Evolutionary conservation across 208 protist species (phyloP).

Genomic region (Vickermania ingenoplastis): DNA sequence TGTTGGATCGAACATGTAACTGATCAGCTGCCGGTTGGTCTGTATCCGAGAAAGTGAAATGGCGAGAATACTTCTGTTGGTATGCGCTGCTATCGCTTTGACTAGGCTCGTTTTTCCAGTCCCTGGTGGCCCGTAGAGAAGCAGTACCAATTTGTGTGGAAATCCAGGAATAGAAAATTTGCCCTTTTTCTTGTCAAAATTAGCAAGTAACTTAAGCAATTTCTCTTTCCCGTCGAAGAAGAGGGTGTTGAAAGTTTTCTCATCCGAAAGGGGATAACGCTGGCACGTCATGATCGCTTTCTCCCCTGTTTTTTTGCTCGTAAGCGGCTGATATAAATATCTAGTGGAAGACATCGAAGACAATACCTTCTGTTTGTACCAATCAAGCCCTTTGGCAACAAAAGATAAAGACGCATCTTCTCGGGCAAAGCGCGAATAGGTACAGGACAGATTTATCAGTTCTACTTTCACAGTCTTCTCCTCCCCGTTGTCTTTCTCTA

Average conservation of each 20-base stretch:
- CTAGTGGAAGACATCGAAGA: conserved; percentile 16
- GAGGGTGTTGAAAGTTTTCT: conserved; percentile 85
- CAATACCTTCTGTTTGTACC: conserved; percentile 38
- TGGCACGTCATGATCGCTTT: conserved; percentile 29
- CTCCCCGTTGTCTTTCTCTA: conserved; percentile 13
- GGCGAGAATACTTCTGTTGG: conserved; percentile 67
- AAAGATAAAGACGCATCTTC: conserved; percentile 16
- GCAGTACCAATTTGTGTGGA: conserved; percentile 79
- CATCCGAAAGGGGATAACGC: conserved; percentile 57
- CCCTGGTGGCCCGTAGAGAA: conserved; percentile 91
- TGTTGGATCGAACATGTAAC: conserved; percentile 73
- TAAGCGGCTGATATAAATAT: conserved; percentile 59
- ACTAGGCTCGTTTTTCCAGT: conserved; percentile 93
- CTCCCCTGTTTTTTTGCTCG: conserved; percentile 3
- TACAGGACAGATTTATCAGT: neutral
- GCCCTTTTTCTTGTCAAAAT: conserved; percentile 69
- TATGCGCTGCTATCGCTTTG: conserved; percentile 81
- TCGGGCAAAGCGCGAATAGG: conserved; percentile 2
- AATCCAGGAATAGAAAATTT: conserved; percentile 83
- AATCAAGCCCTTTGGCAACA: conserved; percentile 21
- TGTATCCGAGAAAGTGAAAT: conserved; percentile 72
- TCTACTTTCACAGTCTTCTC: neutral
- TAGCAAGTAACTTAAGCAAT: conserved; percentile 67
- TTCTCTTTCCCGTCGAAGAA: conserved; percentile 83
- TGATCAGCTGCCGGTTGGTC: conserved; percentile 77